Percentiles rank a stretch among this genome's conserved stretches.
phyloP scores from a whole-genome alignment of 768 basidiomycete species.

The Erythrobasidium yunnanense region DNA sequence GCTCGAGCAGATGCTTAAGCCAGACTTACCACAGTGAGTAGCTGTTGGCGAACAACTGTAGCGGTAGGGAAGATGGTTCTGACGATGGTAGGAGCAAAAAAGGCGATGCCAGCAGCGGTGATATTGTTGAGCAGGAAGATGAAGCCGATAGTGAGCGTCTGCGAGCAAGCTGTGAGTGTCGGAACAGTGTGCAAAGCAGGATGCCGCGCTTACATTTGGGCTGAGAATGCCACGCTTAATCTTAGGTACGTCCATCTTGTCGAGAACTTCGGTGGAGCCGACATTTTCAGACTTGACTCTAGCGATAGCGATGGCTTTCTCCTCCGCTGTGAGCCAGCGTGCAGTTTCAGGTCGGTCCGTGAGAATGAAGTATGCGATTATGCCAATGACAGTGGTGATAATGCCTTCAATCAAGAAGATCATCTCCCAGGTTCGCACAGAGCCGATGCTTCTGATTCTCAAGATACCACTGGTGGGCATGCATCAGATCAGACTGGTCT shows the following conservation, averaged over 20 bases:
- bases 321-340: constrained; percentile 1
- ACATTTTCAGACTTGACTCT: neutral
- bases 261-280: neutral
- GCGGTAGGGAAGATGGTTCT: constrained; percentile 34
- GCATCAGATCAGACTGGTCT: too few species aligned
- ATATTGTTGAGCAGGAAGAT: constrained; percentile 39
- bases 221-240: constrained; percentile 15
- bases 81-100: constrained; percentile 35
- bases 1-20: neutral
- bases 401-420: constrained; percentile 26
- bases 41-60: neutral
- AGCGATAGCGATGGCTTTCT: constrained; percentile 6
- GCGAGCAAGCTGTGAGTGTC: constrained; percentile 16
- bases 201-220: neutral
- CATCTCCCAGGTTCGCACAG: constrained; percentile 11
- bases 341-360: constrained; percentile 1
- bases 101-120: constrained; percentile 10
- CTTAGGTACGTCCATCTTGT: constrained; percentile 12
- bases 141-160: constrained; percentile 27
- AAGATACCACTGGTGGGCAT: constrained; percentile 24
- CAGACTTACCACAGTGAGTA: constrained; percentile 1
- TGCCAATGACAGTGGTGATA: constrained; percentile 8
- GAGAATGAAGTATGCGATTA: constrained; percentile 2
- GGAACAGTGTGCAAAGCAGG: neutral
- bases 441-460: neutral